Evolutionary conservation across 257 asterid species (phyloP).

Genomic region (Ophiorrhiza pumila): DNA sequence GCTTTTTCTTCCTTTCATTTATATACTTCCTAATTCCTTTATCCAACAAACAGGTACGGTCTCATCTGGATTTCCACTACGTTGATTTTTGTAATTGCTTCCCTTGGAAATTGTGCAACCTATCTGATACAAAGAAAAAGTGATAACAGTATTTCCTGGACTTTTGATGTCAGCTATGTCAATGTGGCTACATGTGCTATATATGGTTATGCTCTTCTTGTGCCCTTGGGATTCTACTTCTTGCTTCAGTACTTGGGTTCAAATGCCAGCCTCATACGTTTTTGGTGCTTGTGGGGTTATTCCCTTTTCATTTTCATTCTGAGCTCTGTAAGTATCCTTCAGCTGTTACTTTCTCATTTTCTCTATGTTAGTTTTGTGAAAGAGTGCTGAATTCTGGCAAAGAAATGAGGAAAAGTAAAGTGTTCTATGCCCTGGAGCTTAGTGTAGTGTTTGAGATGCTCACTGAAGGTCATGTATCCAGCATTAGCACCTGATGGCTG

Average conservation of each 20-base stretch:
- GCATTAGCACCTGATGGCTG: neutral
- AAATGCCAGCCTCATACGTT: conserved; percentile 76
- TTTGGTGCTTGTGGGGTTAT: conserved; percentile 99
- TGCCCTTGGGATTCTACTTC: conserved; percentile 89
- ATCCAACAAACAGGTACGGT: conserved; percentile 62
- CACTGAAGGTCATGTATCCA: neutral
- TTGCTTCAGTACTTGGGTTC: conserved; percentile 81
- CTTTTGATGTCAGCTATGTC: conserved; percentile 74
- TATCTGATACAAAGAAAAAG: conserved; percentile 64
- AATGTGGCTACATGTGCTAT: conserved; percentile 75
- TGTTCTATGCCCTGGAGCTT: neutral
- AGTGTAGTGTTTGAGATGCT: neutral
- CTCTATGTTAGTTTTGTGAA: neutral
- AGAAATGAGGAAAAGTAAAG: neutral
- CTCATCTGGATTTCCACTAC: conserved; percentile 96
- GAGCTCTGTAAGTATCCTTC: conserved; percentile 62
- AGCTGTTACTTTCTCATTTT: neutral
- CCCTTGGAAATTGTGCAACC: conserved; percentile 87
- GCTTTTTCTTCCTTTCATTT: conserved; percentile 5
- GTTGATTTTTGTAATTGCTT: conserved; percentile 70
- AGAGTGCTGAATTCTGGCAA: conserved; percentile 5
- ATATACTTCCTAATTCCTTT: conserved; percentile 15
- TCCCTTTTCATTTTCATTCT: conserved; percentile 81
- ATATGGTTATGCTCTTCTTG: conserved; percentile 82
- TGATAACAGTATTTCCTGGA: conserved; percentile 50